Conservation (phyloP, 2,329 filamentous ascomycete species). For the Setomelanomma holmii region DNA sequence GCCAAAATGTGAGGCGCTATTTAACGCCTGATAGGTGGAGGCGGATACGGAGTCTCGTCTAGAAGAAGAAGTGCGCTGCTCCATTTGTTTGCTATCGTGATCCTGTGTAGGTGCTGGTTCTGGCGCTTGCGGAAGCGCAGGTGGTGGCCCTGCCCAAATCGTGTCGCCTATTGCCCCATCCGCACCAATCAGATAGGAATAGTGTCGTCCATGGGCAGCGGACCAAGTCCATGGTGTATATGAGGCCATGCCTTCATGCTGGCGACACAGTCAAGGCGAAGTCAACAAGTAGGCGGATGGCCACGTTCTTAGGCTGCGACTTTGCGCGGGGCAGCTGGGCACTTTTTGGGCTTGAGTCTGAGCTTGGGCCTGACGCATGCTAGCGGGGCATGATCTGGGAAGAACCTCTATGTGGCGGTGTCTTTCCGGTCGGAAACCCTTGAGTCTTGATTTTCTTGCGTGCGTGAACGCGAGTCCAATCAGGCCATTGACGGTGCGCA, state of each 20-base stretch:
- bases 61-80: too few species aligned
- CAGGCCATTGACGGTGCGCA: too few species aligned
- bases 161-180: slow-evolving; percentile 4
- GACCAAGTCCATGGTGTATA: slow-evolving; percentile 27
- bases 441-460: too few species aligned
- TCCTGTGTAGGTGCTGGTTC: too few species aligned
- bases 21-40: too few species aligned
- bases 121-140: too few species aligned
- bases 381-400: too few species aligned
- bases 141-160: slow-evolving; percentile 1
- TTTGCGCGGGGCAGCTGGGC: background rate
- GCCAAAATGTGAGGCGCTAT: too few species aligned
- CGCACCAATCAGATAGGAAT: slow-evolving; percentile 5
- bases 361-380: too few species aligned
- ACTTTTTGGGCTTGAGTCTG: background rate
- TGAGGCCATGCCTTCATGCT: slow-evolving; percentile 19
- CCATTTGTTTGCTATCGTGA: too few species aligned
- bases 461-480: too few species aligned
- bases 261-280: background rate
- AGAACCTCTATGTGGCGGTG: background rate
- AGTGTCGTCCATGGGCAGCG: slow-evolving; percentile 16
- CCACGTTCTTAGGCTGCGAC: background rate
- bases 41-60: too few species aligned
- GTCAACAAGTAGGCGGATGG: background rate
- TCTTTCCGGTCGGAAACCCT: background rate